Evolutionary conservation across 306 rosid genomes (phyloP).

Genomic region (Cicer judaicum): DNA sequence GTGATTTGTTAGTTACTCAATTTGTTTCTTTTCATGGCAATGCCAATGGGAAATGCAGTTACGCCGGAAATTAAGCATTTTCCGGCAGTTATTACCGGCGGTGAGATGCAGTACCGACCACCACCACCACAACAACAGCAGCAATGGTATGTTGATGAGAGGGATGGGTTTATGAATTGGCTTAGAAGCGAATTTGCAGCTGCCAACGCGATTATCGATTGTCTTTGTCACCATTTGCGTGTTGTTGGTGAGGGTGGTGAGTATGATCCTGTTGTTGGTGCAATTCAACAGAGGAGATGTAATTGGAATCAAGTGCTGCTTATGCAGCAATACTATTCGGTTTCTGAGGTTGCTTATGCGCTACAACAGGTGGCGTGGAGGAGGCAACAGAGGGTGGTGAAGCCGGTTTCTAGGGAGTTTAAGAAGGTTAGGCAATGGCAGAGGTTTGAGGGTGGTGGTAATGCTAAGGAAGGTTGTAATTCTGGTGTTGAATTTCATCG

Average conservation of each 20-base stretch:
- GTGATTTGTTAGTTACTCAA: not conserved
- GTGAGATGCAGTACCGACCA: slow-evolving; percentile 58
- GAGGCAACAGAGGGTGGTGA: slow-evolving; percentile 78
- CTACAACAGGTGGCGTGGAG: slow-evolving; percentile 83
- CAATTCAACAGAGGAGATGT: slow-evolving; percentile 79
- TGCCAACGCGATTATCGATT: slow-evolving; percentile 91
- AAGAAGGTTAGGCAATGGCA: slow-evolving; percentile 73
- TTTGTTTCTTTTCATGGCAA: slow-evolving; percentile 7
- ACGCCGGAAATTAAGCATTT: slow-evolving; percentile 20
- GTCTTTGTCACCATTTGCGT: slow-evolving; percentile 82
- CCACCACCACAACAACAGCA: slow-evolving; percentile 54
- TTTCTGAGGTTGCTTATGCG: slow-evolving; percentile 71
- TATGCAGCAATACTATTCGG: slow-evolving; percentile 95
- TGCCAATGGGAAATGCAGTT: slow-evolving; percentile 26
- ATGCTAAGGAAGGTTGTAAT: slow-evolving; percentile 58
- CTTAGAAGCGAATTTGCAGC: slow-evolving; percentile 96
- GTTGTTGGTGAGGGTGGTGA: slow-evolving; percentile 78
- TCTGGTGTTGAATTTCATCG: slow-evolving; percentile 58
- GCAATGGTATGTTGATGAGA: slow-evolving; percentile 91
- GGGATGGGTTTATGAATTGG: slow-evolving; percentile 93
- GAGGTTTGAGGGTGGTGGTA: slow-evolving; percentile 53
- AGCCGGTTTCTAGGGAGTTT: slow-evolving; percentile 61
- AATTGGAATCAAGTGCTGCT: slow-evolving; percentile 94
- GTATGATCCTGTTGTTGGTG: slow-evolving; percentile 70
- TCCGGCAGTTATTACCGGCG: slow-evolving; percentile 28